Evolutionary conservation across 768 basidiomycete genomes (phyloP), one percentile per base, ranked within the genome.

Genomic region (Auricularia heimuer): DNA sequence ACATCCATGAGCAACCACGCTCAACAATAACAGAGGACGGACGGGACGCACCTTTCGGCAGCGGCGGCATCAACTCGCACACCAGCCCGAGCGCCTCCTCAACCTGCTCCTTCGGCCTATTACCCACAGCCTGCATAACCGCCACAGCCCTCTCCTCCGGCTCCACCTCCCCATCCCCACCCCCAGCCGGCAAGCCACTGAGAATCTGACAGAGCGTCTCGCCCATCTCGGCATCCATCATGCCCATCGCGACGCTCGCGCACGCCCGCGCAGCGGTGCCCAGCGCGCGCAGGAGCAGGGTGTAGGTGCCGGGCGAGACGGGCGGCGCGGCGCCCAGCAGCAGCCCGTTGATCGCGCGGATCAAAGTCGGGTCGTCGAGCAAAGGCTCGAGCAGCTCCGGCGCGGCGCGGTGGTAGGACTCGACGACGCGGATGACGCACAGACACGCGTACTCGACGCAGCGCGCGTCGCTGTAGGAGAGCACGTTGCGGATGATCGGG

Each of bases 381-480:
- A 98, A 81, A 7, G 82, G 81, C 74, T 98, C 97, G 62, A 98
- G 83, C 69, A 91, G 88, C 72, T 93, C 92, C 24, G 89, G 83
- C 16, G 86, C 88, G 63, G 89, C 80, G 65, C 94, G 90, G 70
- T 92, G 81, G 74, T 95, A 98, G 39, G 92, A 88, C 70, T 99
- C 96, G 70, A 98, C 83, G 65, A 92, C 88, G 42, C 96, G 89
- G 65, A 98, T 96, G 71, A 98, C 90, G 69, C 92, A 96, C 62
- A 96, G 84, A 69, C 92, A 94, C 1, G 94, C 94, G 73, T 89
- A 96, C 76, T 98, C 97, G 68, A 99, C 97, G n/a, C 98, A 85
- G 62, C 94, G 87, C 75, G 96, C 93, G 75, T 98, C 96, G 35
- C 92, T 88, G 72, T 96, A 97, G 0, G 85, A 81, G 58, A 98